Base-by-base conservation (phyloP, 352 stramenopile genomes). In the Pythium aristosporum region DNA sequence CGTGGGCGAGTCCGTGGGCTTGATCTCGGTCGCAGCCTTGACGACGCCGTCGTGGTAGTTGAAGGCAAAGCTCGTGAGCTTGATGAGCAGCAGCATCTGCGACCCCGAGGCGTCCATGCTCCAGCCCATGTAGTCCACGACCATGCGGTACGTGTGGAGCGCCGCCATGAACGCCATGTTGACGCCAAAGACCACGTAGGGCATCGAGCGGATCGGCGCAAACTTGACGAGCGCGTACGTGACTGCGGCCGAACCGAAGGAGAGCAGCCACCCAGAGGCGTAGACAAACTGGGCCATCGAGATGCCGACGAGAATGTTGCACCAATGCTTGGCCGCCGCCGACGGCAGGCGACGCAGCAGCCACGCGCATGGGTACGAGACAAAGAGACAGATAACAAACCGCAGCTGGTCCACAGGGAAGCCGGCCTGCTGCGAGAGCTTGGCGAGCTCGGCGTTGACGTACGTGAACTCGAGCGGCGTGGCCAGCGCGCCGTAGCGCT, bases 81-180 rank as follows among this genome's bases (percentile, higher is more conserved):
- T 99, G 86, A 99, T 98, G 32, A 97, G 93, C 25, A 99, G 73
- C 42, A 98, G 79, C 94, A 98, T 98, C 71, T 97, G 89, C 30
- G 84, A 75, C 0, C 72, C 89, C 6, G 88, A 97, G 39, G 85
- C 89, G 70, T 98, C 91, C 50, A 96, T 73, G 37, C 63, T 94
- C 80, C 82, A 94, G 60, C 87, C 87, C 74, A 98, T 92, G 69
- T 98, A 99, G 73, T 98, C 97, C 39, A 98, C 91, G 65, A 92
- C 96, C 61, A 98, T 82, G 62, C 96, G 92, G 76, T 99, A 96
- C 28, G 98, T 77, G 74, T 99, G 96, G n/a, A 85, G 82, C 15
- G 82, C 72, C 36, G 90, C 84, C 47, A 98, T 87, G 80, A 98
- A 99, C 21, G 69, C 53, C 79, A 99, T 97, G 53, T 96, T 95